Percentiles rank a stretch among this genome's conserved stretches.
These are phyloP conservation scores for Calocybe indica DNA, from an alignment of 768 basidiomycete species.

Conservation along the genomic window DNA sequence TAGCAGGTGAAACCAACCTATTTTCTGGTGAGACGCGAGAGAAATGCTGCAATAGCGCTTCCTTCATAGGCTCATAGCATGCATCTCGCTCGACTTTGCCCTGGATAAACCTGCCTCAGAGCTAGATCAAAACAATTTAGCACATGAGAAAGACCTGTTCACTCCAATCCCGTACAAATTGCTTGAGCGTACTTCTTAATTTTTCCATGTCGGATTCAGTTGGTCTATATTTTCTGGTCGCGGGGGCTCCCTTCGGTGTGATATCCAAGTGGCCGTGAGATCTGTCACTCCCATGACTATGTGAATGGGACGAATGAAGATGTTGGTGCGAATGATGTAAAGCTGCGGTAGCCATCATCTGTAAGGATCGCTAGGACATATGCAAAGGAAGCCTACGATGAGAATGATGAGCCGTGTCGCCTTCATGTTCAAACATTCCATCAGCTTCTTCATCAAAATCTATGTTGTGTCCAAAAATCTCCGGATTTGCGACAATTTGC, in stretches of 20 bases:
- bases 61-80: slow-evolving; percentile 79
- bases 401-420: neutral
- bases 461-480: slow-evolving; percentile 66
- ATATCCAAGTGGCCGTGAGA: too few species aligned
- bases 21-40: slow-evolving; percentile 45
- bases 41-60: slow-evolving; percentile 65
- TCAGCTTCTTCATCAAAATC: slow-evolving; percentile 11
- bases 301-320: slow-evolving; percentile 19
- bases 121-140: neutral
- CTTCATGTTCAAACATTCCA: slow-evolving; percentile 4
- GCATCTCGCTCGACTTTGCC: slow-evolving; percentile 71
- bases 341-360: neutral
- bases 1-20: slow-evolving; percentile 31
- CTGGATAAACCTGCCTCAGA: slow-evolving; percentile 26
- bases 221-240: slow-evolving; percentile 31
- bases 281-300: slow-evolving; percentile 14
- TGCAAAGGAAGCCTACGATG: neutral
- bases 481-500: slow-evolving; percentile 69
- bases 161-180: slow-evolving; percentile 93
- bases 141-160: slow-evolving; percentile 45
- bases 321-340: slow-evolving; percentile 10
- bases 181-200: slow-evolving; percentile 85
- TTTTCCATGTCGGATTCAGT: slow-evolving; percentile 86
- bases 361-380: neutral
- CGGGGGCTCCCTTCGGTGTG: slow-evolving; percentile 16